A percentile compares a stretch with the other conserved stretches of the same genome.
Conservation (phyloP, 148 eudicot species). For the Dysphania ambrosioides region DNA sequence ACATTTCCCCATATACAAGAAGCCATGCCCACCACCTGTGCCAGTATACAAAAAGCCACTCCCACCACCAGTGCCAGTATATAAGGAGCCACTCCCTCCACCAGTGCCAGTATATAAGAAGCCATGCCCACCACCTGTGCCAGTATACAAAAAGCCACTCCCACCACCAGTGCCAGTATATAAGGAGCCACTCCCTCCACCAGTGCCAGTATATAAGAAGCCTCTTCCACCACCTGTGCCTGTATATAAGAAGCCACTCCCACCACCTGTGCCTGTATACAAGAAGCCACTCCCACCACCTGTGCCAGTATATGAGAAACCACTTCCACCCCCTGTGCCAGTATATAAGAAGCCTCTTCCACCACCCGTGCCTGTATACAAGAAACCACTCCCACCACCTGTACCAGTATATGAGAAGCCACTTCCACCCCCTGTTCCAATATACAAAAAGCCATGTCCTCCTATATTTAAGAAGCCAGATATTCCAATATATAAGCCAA, state of each 20-base stretch:
- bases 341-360: conserved; percentile 17
- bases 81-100: conserved; percentile 12
- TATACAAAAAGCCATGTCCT: conserved; percentile 1
- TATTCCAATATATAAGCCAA: conserved; percentile 24
- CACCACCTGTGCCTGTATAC: too few relatives aligned
- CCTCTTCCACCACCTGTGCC: too few relatives aligned
- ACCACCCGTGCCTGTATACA: conserved; percentile 19
- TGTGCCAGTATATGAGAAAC: conserved; percentile 26
- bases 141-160: too few relatives aligned
- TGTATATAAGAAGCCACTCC: too few relatives aligned
- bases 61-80: conserved; percentile 14
- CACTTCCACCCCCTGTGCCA: conserved; percentile 24
- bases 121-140: too few relatives aligned
- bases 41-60: conserved; percentile 13
- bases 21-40: conserved; percentile 24
- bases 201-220: too few relatives aligned
- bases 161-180: too few relatives aligned
- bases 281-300: too few relatives aligned
- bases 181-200: too few relatives aligned
- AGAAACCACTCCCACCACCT: conserved; percentile 25
- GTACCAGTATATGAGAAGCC: conserved; percentile 22
- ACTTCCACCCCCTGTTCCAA: conserved; percentile 14
- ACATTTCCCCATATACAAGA: conserved; percentile 19
- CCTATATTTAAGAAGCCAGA: conserved; percentile 20
- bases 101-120: too few relatives aligned